Percentiles rank a stretch among this genome's conserved stretches.
Evolutionary conservation across 1,139 yeast genomes (phyloP).

Genomic region (Geotrichum histeridarum): DNA sequence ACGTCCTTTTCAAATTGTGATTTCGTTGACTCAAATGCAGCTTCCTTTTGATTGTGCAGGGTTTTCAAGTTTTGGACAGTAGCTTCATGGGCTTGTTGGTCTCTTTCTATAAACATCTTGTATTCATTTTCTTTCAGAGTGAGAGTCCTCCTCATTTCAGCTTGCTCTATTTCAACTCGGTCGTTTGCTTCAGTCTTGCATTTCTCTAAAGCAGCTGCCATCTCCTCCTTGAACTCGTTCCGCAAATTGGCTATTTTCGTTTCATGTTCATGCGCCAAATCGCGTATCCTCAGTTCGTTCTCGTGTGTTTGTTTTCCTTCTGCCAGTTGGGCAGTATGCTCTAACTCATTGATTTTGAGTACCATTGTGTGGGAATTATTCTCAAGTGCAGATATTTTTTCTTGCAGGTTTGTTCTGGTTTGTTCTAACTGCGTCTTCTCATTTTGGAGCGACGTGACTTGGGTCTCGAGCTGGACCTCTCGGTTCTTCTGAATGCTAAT

Average conservation of each 20-base stretch:
- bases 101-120: conserved; percentile 1
- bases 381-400: conserved; percentile 36
- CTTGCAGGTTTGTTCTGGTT: conserved; percentile 37
- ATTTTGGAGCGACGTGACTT: conserved; percentile 21
- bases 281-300: conserved; percentile 25
- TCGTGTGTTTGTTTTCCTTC: conserved; percentile 37
- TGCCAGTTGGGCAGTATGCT: conserved; percentile 4
- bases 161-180: conserved; percentile 7
- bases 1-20: conserved; percentile 22
- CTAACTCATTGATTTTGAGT: conserved; percentile 9
- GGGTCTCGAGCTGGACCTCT: conserved; percentile 16
- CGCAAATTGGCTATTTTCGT: conserved; percentile 27
- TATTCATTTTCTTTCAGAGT: conserved; percentile 13
- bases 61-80: conserved; percentile 22
- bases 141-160: conserved; percentile 3
- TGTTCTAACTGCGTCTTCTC: conserved; percentile 38
- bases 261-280: conserved; percentile 10
- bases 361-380: conserved; percentile 25
- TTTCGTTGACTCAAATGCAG: conserved; percentile 23
- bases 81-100: conserved; percentile 2
- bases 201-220: conserved; percentile 10
- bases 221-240: conserved; percentile 7
- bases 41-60: conserved; percentile 25
- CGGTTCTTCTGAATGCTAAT: conserved; percentile 13
- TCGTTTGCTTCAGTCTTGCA: conserved; percentile 31